These are phyloP conservation scores for Penicillium sp. DNA, from an alignment of 2,329 filamentous ascomycete species.

Conservation along the genomic window DNA sequence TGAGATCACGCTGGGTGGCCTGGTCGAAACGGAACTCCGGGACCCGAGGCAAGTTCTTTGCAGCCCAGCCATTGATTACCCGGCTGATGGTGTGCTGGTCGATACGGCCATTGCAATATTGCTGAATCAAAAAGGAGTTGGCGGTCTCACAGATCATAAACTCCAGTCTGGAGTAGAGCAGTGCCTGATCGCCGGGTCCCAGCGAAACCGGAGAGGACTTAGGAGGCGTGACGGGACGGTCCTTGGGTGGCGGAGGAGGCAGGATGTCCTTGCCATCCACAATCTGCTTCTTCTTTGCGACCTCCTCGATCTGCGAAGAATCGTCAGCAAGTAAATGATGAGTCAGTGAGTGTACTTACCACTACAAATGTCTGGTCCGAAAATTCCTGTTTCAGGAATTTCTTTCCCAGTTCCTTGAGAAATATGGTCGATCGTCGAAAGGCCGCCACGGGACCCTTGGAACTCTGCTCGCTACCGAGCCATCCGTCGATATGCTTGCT, in stretches of 20 bases:
- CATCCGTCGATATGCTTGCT: background rate
- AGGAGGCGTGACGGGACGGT: constrained; percentile 1
- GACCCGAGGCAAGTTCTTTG: constrained; percentile 49
- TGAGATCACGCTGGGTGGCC: constrained; percentile 49
- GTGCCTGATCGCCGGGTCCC: constrained; percentile 41
- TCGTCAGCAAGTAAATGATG: background rate
- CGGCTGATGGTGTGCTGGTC: constrained; percentile 40
- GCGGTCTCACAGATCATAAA: constrained; percentile 46
- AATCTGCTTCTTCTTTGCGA: background rate
- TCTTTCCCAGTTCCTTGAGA: background rate
- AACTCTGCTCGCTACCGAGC: background rate
- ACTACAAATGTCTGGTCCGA: background rate
- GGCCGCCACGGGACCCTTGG: background rate
- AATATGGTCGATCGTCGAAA: background rate
- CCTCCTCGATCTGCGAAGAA: background rate
- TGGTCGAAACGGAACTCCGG: constrained; percentile 55
- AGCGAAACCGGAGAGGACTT: constrained; percentile 32
- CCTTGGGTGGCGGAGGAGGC: background rate
- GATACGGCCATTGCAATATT: constrained; percentile 41
- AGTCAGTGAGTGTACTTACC: background rate
- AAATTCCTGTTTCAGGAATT: background rate
- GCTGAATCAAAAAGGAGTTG: constrained; percentile 46
- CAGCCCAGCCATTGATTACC: constrained; percentile 42
- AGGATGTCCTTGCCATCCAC: background rate
- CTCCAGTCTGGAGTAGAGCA: constrained; percentile 47